phyloP scores from a whole-genome alignment of 2,329 filamentous ascomycete species.

The Pleomassaria siparia region DNA sequence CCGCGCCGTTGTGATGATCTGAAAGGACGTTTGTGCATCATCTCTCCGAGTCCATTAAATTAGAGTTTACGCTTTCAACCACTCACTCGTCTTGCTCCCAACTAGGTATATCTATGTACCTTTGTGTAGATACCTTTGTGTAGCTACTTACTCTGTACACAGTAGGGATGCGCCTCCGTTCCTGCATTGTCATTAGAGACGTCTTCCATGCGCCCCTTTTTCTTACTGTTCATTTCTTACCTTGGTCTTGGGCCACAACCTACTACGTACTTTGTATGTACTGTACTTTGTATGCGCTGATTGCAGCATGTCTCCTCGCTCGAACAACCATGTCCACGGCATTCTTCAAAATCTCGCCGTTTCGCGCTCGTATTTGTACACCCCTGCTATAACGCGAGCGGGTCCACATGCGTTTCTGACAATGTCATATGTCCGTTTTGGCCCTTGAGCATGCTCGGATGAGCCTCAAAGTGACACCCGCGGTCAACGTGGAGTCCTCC shows the following conservation, averaged over 20 bases:
- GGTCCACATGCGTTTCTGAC: neutral
- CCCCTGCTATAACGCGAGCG: too few species aligned
- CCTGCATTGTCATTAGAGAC: neutral
- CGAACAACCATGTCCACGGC: neutral
- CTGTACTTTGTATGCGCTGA: too few species aligned
- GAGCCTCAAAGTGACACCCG: conserved; percentile 5
- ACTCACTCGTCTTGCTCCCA: too few species aligned
- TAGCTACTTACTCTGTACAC: too few species aligned
- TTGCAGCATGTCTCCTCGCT: neutral
- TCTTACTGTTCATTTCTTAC: neutral
- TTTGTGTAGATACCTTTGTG: too few species aligned
- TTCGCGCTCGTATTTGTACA: neutral
- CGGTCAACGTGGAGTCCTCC: conserved; percentile 2
- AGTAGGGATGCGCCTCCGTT: too few species aligned
- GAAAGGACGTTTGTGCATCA: neutral
- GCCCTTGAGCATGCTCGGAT: neutral
- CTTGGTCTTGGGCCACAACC: neutral
- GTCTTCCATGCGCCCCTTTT: neutral
- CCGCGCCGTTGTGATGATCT: too few species aligned
- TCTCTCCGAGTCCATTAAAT: neutral
- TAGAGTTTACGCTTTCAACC: neutral
- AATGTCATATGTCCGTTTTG: neutral
- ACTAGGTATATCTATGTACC: too few species aligned
- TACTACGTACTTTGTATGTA: too few species aligned
- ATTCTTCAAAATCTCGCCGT: neutral